Conservation (phyloP, 352 stramenopile species). For the Globisporangium middletonii region DNA sequence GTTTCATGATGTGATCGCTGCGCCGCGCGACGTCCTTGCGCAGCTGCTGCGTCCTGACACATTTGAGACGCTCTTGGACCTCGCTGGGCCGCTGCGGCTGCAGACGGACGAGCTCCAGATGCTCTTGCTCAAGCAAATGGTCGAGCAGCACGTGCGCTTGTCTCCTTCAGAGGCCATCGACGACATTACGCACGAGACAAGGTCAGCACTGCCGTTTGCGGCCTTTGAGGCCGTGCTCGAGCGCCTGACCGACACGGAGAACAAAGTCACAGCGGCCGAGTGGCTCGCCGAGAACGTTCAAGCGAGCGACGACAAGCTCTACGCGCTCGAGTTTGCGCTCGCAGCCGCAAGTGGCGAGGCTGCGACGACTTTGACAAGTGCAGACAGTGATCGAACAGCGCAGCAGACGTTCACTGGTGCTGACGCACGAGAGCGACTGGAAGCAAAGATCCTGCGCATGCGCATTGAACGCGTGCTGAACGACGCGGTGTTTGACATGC, state of each 20-base stretch:
- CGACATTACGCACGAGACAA: neutral
- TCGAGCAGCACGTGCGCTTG: constrained; percentile 16
- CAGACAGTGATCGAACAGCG: neutral
- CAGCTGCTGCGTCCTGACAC: constrained; percentile 39
- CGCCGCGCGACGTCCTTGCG: constrained; percentile 51
- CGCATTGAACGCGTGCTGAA: constrained; percentile 33
- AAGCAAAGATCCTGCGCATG: constrained; percentile 32
- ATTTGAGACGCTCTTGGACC: constrained; percentile 37
- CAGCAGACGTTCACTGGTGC: constrained; percentile 32
- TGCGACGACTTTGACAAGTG: neutral
- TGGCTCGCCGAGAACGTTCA: constrained; percentile 48
- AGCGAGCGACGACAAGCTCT: constrained; percentile 31
- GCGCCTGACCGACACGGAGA: constrained; percentile 31
- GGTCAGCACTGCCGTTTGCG: constrained; percentile 13
- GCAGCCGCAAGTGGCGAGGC: constrained; percentile 5
- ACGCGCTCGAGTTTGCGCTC: constrained; percentile 40
- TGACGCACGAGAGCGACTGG: constrained; percentile 24
- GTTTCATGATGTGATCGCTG: constrained; percentile 63
- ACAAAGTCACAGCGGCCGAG: constrained; percentile 38
- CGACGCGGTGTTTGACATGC: constrained; percentile 15
- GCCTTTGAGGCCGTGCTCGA: constrained; percentile 25
- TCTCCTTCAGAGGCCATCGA: too few species aligned
- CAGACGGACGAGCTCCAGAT: constrained; percentile 71
- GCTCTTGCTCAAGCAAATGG: constrained; percentile 65
- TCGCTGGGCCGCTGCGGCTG: constrained; percentile 46